phyloP scores from a whole-genome alignment of 345 rosid species.

The Salix exigua region DNA sequence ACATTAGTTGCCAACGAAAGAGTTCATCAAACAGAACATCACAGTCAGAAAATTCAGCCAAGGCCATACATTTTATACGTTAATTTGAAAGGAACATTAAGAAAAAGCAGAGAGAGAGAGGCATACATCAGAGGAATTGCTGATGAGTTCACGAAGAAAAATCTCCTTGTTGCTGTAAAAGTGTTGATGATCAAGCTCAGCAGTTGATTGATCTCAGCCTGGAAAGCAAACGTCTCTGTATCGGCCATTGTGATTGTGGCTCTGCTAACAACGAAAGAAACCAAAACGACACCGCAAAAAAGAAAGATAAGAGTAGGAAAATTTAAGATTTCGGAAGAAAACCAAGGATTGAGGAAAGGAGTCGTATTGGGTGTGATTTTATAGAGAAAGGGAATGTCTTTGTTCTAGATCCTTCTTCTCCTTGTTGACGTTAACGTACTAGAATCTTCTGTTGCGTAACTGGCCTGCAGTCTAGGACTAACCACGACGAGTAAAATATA shows the following conservation, averaged over 20 bases:
- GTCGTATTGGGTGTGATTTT: background rate
- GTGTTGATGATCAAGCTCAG: background rate
- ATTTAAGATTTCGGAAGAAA: background rate
- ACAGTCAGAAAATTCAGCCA: background rate
- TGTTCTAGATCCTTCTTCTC: constrained; percentile 1
- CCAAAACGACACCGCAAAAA: background rate
- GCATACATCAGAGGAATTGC: constrained; percentile 6
- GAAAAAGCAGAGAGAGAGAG: background rate
- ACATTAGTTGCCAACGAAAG: background rate
- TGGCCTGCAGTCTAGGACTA: background rate
- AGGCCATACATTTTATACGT: background rate
- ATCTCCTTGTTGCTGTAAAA: constrained; percentile 14
- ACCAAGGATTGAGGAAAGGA: no score
- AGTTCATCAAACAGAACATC: background rate
- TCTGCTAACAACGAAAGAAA: background rate
- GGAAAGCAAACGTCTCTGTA: constrained; percentile 7
- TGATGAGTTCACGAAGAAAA: constrained; percentile 5
- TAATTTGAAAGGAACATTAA: background rate
- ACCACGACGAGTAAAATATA: background rate
- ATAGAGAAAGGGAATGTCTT: background rate
- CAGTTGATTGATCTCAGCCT: constrained; percentile 5
- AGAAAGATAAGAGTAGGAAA: background rate
- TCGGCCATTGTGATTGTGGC: background rate
- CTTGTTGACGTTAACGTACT: background rate
- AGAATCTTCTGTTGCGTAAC: no score